A percentile compares a stretch with the other conserved stretches of the same genome.
Evolutionary conservation across 371 early-diverging fungal species (phyloP).

Genomic region (Mucor racemosus): DNA sequence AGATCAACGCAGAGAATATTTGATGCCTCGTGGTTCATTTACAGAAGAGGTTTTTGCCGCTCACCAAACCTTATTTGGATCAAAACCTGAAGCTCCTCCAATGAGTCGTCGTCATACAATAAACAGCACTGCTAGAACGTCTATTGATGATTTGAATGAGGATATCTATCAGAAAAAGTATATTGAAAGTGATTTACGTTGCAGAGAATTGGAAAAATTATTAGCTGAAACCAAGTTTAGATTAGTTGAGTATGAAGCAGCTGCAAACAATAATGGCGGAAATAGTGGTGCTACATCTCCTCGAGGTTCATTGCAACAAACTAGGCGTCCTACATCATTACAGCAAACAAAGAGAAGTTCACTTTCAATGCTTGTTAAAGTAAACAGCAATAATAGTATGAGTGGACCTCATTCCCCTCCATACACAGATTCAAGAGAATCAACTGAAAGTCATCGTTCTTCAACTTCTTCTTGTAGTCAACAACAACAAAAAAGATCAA

Average conservation of each 20-base stretch:
- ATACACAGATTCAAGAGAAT: constrained; percentile 30
- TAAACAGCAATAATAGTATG: constrained; percentile 4
- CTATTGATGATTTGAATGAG: neutral
- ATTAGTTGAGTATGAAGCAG: constrained; percentile 44
- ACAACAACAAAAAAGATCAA: constrained; percentile 39
- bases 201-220: constrained; percentile 54
- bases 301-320: constrained; percentile 33
- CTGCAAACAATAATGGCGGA: neutral
- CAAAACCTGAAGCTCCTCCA: neutral
- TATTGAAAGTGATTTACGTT: constrained; percentile 51
- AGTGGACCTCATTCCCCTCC: constrained; percentile 28
- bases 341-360: constrained; percentile 36
- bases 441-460: constrained; percentile 43
- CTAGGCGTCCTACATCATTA: constrained; percentile 31
- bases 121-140: neutral
- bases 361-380: constrained; percentile 33
- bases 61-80: constrained; percentile 42
- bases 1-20: constrained; percentile 45
- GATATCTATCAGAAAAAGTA: constrained; percentile 45
- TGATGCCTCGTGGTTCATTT: constrained; percentile 52
- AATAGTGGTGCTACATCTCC: constrained; percentile 20
- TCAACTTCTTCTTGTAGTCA: constrained; percentile 27
- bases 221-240: constrained; percentile 53
- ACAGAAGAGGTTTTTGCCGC: constrained; percentile 54
- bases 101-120: constrained; percentile 31